These are phyloP conservation scores for Plasmodium relictum DNA, from an alignment of 169 alveolate genomes.

Conservation along the genomic window DNA sequence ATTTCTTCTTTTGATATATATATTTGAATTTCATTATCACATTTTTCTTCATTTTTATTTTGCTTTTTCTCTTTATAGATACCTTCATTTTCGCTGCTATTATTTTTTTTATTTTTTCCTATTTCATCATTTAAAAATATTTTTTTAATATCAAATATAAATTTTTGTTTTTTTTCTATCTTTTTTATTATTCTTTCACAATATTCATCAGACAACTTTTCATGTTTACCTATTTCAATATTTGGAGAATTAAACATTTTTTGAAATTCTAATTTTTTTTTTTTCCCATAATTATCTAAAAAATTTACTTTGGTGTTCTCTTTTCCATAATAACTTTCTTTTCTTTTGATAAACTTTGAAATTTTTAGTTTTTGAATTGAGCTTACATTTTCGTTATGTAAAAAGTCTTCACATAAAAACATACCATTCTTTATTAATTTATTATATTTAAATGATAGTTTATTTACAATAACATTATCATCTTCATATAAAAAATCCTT, in stretches of 20 bases:
- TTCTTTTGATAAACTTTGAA: conserved; percentile 22
- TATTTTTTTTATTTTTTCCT: background rate
- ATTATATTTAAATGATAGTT: conserved; percentile 14
- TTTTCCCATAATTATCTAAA: conserved; percentile 12
- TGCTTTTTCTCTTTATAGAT: background rate
- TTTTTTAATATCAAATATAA: conserved; percentile 29
- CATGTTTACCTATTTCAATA: conserved; percentile 36
- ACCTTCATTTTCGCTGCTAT: background rate
- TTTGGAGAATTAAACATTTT: conserved; percentile 29
- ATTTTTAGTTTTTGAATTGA: conserved; percentile 17
- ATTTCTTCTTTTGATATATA: conserved; percentile 31
- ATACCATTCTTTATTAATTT: conserved; percentile 52
- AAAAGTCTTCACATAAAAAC: conserved; percentile 38
- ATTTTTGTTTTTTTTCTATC: conserved; percentile 45
- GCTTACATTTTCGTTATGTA: conserved; percentile 19
- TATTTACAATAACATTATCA: conserved; percentile 26
- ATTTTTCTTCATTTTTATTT: background rate
- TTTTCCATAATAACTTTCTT: conserved; percentile 38
- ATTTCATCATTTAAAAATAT: conserved; percentile 23
- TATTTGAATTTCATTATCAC: background rate
- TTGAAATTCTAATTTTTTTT: conserved; percentile 40
- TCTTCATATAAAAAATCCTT: conserved; percentile 46
- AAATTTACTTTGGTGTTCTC: conserved; percentile 6
- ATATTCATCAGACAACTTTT: conserved; percentile 39
- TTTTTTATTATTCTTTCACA: conserved; percentile 53